Conservation (phyloP, 2,329 filamentous ascomycete species). For the Neonectria faginata region DNA sequence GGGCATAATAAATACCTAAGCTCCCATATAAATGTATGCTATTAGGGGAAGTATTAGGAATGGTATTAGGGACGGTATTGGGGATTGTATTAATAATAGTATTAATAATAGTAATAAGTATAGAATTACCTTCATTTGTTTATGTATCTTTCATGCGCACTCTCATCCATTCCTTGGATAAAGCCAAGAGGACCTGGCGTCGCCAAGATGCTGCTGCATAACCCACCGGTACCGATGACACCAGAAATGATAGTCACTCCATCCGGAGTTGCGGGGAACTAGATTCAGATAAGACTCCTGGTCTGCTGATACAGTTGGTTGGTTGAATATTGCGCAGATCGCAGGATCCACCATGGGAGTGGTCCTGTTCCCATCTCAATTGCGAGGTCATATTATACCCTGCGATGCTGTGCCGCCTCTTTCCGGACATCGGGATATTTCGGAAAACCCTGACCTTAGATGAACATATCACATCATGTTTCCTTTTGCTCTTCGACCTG, state of each 20-base stretch:
- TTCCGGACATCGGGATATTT: not conserved
- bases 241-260: not conserved
- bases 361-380: not conserved
- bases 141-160: too few species aligned
- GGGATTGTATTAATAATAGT: too few species aligned
- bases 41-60: too few species aligned
- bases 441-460: not conserved
- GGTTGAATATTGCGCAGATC: not conserved
- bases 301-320: not conserved
- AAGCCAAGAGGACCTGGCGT: not conserved
- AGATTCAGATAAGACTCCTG: not conserved
- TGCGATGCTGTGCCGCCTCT: not conserved
- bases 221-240: not conserved
- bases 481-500: not conserved
- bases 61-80: too few species aligned
- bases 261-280: not conserved
- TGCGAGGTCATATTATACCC: not conserved
- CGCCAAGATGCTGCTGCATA: not conserved
- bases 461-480: constrained; percentile 5
- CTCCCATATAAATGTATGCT: too few species aligned
- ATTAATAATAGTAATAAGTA: too few species aligned
- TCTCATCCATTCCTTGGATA: not conserved
- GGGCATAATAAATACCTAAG: too few species aligned
- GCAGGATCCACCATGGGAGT: not conserved
- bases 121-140: too few species aligned